phyloP scores from a whole-genome alignment of 1,139 yeast species.

The Saccharomyces hybrid region DNA sequence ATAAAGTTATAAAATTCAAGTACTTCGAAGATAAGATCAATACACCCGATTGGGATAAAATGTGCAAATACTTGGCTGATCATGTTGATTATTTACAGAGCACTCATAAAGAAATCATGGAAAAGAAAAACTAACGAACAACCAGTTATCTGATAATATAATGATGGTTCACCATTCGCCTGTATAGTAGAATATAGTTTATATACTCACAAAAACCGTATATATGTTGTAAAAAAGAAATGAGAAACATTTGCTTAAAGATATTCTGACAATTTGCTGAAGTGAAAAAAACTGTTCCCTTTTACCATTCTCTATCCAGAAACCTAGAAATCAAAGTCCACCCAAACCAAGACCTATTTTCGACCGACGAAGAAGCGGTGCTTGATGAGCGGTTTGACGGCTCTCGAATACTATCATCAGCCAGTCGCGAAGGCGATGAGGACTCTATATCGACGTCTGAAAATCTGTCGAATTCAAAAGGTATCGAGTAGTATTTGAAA shows the following conservation, averaged over 20 bases:
- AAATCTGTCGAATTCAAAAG: conserved; percentile 2
- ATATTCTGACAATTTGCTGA: neutral
- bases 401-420: conserved; percentile 1
- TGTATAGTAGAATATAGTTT: neutral
- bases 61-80: conserved; percentile 18
- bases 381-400: neutral
- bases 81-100: conserved; percentile 14
- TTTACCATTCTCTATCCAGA: conserved; percentile 9
- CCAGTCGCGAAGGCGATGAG: conserved; percentile 4
- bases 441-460: conserved; percentile 8
- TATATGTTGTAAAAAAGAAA: neutral
- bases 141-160: neutral
- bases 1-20: conserved; percentile 11
- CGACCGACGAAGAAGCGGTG: neutral
- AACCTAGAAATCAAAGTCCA: conserved; percentile 19
- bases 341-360: conserved; percentile 14
- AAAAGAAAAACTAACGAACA: neutral
- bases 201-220: neutral
- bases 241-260: neutral
- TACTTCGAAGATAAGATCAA: conserved; percentile 10
- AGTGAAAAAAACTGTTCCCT: neutral
- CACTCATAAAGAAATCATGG: conserved; percentile 12
- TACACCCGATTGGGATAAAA: conserved; percentile 10
- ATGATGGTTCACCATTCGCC: neutral
- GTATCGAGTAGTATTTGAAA: conserved; percentile 10